Evolutionary conservation across 1,139 yeast species (phyloP).

Genomic region (Geotrichum restrictum): DNA sequence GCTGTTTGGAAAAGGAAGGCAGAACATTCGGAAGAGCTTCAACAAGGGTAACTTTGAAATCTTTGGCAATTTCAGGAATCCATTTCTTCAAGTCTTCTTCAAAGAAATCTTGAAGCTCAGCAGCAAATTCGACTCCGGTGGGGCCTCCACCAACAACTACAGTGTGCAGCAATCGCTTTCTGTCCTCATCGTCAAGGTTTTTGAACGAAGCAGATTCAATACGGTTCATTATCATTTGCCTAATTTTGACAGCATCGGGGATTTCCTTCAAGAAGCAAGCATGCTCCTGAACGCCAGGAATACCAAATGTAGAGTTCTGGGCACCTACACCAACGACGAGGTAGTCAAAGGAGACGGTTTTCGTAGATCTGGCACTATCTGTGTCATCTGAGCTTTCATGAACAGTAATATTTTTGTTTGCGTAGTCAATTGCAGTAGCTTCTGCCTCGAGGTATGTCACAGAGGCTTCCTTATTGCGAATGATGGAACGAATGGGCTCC

Average conservation of each 20-base stretch:
- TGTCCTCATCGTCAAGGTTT: slow-evolving; percentile 69
- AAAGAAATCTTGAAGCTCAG: slow-evolving; percentile 89
- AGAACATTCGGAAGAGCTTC: slow-evolving; percentile 91
- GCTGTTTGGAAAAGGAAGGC: slow-evolving; percentile 78
- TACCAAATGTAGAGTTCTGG: slow-evolving; percentile 85
- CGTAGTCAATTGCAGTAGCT: slow-evolving; percentile 77
- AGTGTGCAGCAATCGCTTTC: slow-evolving; percentile 74
- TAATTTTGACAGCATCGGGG: slow-evolving; percentile 72
- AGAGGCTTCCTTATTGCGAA: slow-evolving; percentile 69
- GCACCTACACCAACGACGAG: slow-evolving; percentile 90
- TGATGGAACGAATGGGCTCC: slow-evolving; percentile 76
- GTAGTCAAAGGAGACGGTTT: slow-evolving; percentile 57
- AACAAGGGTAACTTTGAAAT: slow-evolving; percentile 75
- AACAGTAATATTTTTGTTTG: slow-evolving; percentile 56
- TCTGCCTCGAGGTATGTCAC: slow-evolving; percentile 88
- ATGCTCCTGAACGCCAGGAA: slow-evolving; percentile 86
- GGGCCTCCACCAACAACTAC: slow-evolving; percentile 97
- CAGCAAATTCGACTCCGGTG: slow-evolving; percentile 95
- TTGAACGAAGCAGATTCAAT: slow-evolving; percentile 79
- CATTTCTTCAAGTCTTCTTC: slow-evolving; percentile 85
- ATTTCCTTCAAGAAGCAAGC: slow-evolving; percentile 85
- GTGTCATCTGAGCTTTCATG: slow-evolving; percentile 40
- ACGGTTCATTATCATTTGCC: slow-evolving; percentile 72
- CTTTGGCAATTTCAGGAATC: slow-evolving; percentile 82
- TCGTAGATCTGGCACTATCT: background rate